Percentiles rank a stretch among this genome's conserved stretches.
Evolutionary conservation across 176 grass and related monocot genomes (phyloP).

Genomic region (Zoysia pacifica): DNA sequence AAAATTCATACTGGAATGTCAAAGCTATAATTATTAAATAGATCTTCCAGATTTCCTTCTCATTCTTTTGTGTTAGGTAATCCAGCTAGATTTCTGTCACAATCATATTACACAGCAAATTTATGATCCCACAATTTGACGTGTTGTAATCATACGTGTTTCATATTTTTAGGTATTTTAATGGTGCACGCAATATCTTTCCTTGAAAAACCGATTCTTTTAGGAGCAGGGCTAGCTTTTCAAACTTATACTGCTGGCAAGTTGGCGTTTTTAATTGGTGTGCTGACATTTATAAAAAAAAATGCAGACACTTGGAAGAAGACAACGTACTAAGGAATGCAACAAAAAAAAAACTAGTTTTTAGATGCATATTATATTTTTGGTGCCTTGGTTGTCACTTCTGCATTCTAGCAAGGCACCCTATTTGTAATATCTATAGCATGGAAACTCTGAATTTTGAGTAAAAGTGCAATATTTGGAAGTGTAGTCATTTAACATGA

Average conservation of each 20-base stretch:
- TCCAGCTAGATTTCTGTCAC: constrained; percentile 42
- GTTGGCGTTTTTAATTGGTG: constrained; percentile 20
- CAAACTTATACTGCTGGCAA: constrained; percentile 12
- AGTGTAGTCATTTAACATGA: constrained; percentile 26
- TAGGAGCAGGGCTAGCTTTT: not conserved
- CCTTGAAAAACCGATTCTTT: constrained; percentile 14
- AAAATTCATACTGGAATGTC: constrained; percentile 33
- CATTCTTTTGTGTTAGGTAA: constrained; percentile 25
- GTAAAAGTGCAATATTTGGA: not conserved
- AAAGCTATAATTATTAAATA: constrained; percentile 34
- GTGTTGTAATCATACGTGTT: constrained; percentile 24
- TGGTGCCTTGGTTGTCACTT: not conserved
- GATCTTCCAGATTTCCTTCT: constrained; percentile 20
- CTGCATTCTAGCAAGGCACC: constrained; percentile 26
- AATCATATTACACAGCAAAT: constrained; percentile 36
- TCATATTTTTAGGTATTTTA: constrained; percentile 27
- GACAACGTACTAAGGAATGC: constrained; percentile 20
- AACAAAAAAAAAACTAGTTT: constrained; percentile 30
- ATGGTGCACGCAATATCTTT: constrained; percentile 28
- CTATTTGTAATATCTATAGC: constrained; percentile 29
- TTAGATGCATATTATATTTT: constrained; percentile 19
- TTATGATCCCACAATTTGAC: constrained; percentile 27
- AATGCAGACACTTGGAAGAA: constrained; percentile 15
- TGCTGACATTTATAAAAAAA: constrained; percentile 20
- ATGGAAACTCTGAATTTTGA: constrained; percentile 7